Base-by-base conservation (phyloP, 1,284 basidiomycete genomes). In the Ceratobasidium sp. region DNA sequence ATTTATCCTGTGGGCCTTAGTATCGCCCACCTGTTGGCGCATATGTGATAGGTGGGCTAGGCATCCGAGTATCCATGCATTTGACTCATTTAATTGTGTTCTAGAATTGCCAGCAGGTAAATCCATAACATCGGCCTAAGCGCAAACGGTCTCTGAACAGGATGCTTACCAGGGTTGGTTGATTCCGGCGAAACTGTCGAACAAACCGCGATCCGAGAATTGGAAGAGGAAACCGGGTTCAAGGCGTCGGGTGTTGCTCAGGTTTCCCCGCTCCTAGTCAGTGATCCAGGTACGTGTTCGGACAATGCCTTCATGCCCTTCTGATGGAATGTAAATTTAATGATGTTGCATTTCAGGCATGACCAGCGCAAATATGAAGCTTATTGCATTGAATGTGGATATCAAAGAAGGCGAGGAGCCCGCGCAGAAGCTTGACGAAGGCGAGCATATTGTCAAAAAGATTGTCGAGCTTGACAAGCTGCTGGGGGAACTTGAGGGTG, bases 221-320 rank as follows among this genome's bases (percentile, higher is more conserved):
- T 98, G 8, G 86, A 91, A 79, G 96, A 98, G 83, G 96, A 98
- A 83, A 97, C 95, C 0, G 96, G 96, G 1, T 97, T 92, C 82
- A 89, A 86, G 77, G 90, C 87, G n/a, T 84, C 86, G 77, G 83
- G 84, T 48, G 85, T 95, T 45, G 80, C 91, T 33, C 87, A 93
- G 67, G 86, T 90, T 0, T 91, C 93, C 0, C 89, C 92, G 0
- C 81, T 93, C 1, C 81, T 94, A 31, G 93, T 93, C 51, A 86
- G 85, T 77, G 93, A 95, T 84, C 94, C 89, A 80, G 95, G 92
- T 92, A 51, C 75, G 87, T 15, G 29, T 24, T 47, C 19, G 17
- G 19, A 31, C 0, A 31, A 56, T 31, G 29, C 19, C 44, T n/a
- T 17, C 33, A 50, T 41, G 5, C 17, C 44, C 14, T 29, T 60